Percentiles rank a stretch among this genome's conserved stretches.
These are phyloP conservation scores for Inga oerstediana DNA, from an alignment of 306 rosid species.

Conservation along the genomic window DNA sequence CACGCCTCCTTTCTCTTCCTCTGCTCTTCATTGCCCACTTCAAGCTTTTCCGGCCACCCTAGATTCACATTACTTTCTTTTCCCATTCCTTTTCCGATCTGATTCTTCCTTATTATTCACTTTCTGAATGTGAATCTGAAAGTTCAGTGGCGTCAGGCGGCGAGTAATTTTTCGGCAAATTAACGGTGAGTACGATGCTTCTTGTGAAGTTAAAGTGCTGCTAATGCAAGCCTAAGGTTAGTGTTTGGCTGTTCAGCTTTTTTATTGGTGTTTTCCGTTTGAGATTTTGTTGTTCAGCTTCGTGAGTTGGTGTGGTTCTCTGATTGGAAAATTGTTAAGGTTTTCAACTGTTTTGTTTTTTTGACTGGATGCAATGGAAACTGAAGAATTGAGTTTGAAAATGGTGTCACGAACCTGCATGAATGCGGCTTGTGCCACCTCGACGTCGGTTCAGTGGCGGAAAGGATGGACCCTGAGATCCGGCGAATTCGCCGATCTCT, in stretches of 20 bases:
- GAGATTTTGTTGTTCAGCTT: constrained; percentile 18
- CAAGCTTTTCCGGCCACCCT: constrained; percentile 37
- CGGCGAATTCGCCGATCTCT: constrained; percentile 85
- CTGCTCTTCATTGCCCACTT: constrained; percentile 3
- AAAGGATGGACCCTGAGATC: constrained; percentile 97
- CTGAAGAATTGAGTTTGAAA: constrained; percentile 48
- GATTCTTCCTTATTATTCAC: constrained; percentile 10
- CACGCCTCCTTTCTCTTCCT: constrained; percentile 65
- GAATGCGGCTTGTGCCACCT: constrained; percentile 71
- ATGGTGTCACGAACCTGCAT: constrained; percentile 79
- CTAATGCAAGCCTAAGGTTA: constrained; percentile 15
- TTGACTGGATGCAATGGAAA: constrained; percentile 28
- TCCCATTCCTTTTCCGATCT: constrained; percentile 14
- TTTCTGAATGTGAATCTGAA: constrained; percentile 26
- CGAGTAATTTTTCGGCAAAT: not conserved
- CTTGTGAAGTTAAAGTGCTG: constrained; percentile 4
- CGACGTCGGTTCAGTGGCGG: constrained; percentile 73
- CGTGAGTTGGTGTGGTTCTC: constrained; percentile 25
- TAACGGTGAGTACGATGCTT: constrained; percentile 14
- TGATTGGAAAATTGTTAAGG: constrained; percentile 47
- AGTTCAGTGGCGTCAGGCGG: not conserved
- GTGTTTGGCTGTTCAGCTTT: constrained; percentile 24
- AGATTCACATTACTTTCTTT: constrained; percentile 25
- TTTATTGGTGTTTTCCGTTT: constrained; percentile 14
- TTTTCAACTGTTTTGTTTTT: constrained; percentile 29